These are phyloP conservation scores for Suillus plorans DNA, from an alignment of 768 basidiomycete genomes.

Conservation along the genomic window DNA sequence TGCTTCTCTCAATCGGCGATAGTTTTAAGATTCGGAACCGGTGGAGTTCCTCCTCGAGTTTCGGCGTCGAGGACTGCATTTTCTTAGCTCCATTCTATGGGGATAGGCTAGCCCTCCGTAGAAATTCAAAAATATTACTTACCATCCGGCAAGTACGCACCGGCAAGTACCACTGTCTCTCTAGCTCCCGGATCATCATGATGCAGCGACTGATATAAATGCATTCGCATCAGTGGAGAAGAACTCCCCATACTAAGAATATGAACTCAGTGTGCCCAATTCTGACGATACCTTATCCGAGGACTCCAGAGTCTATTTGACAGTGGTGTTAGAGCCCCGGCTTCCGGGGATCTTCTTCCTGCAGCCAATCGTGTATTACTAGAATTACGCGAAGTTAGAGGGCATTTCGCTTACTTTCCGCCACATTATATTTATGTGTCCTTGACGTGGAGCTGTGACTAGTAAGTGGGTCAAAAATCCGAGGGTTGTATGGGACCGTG, in stretches of 20 bases:
- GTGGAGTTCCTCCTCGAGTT: background rate
- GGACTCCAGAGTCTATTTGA: conserved; percentile 9
- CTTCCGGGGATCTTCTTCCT: conserved; percentile 1
- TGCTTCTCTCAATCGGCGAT: conserved; percentile 25
- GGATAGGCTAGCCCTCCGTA: background rate
- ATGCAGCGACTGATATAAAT: background rate
- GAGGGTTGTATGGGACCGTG: background rate
- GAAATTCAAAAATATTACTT: background rate
- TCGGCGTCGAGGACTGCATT: background rate
- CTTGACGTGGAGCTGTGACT: background rate
- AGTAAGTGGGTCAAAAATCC: background rate
- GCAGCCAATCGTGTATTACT: background rate
- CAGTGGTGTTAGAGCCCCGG: conserved; percentile 3
- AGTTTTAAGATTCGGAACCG: conserved; percentile 6
- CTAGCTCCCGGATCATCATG: background rate
- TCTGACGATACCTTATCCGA: conserved; percentile 10
- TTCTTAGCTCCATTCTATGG: background rate
- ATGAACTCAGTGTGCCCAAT: background rate
- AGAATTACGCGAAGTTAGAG: background rate
- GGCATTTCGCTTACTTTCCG: background rate
- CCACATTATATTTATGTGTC: background rate
- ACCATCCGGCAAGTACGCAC: background rate
- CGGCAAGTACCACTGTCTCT: background rate
- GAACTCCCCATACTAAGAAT: background rate
- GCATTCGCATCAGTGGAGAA: background rate